phyloP scores from a whole-genome alignment of 805 yeast species.

The Metschnikowia kunwiensis region DNA sequence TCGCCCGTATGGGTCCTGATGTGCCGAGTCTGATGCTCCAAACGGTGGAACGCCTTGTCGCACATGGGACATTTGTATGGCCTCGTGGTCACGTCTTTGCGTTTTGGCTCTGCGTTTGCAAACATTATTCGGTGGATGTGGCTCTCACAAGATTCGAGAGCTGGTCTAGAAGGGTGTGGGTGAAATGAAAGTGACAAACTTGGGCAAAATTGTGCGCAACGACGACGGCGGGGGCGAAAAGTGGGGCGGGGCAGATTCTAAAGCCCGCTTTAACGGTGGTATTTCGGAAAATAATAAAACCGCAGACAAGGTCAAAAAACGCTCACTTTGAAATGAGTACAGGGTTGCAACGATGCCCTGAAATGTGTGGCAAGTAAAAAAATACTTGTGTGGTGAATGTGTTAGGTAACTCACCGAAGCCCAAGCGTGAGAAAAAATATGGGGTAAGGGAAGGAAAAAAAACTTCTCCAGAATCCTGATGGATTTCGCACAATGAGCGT shows the following conservation, averaged over 20 bases:
- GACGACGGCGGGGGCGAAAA: slow-evolving; percentile 1
- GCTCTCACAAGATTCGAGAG: no score
- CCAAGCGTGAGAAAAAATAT: slow-evolving; percentile 15
- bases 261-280: no score
- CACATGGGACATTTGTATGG: slow-evolving; percentile 77
- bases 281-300: no score
- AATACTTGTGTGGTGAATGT: slow-evolving; percentile 1
- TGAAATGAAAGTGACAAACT: no score
- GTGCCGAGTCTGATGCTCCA: slow-evolving; percentile 78
- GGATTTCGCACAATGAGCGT: slow-evolving; percentile 15
- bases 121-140: slow-evolving; percentile 12
- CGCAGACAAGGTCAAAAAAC: no score
- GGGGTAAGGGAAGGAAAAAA: slow-evolving; percentile 19
- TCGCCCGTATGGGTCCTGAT: slow-evolving; percentile 81
- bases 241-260: neutral
- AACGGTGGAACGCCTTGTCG: slow-evolving; percentile 68
- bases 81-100: slow-evolving; percentile 26
- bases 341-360: no score
- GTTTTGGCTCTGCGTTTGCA: slow-evolving; percentile 16
- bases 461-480: slow-evolving; percentile 18
- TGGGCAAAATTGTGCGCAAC: neutral
- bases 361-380: no score
- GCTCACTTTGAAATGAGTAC: no score
- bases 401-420: slow-evolving; percentile 4
- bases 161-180: neutral